phyloP scores from a whole-genome alignment of 192 early-diverging fungal genomes.

The Pilaira anomala region DNA sequence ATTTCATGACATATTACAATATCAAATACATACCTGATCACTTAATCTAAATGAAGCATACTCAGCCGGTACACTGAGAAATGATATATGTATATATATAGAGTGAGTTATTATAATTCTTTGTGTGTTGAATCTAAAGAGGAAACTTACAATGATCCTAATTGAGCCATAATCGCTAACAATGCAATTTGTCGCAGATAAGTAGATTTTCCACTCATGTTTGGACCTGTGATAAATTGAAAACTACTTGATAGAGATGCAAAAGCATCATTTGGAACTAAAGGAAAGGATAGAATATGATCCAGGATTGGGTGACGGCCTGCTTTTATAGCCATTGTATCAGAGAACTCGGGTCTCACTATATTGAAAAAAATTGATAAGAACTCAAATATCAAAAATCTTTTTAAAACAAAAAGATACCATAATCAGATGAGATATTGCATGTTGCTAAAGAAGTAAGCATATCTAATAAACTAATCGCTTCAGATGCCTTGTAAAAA shows the following conservation, averaged over 20 bases:
- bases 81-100: conserved; percentile 2
- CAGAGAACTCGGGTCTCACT: conserved; percentile 77
- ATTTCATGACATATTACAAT: conserved; percentile 16
- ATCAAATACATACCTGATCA: conserved; percentile 35
- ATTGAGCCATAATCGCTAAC: conserved; percentile 79
- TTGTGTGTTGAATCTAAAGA: too few species aligned
- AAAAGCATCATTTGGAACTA: conserved; percentile 76
- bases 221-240: conserved; percentile 85
- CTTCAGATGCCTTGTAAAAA: conserved; percentile 72
- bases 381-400: conserved; percentile 8
- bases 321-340: conserved; percentile 70
- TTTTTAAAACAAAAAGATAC: background rate
- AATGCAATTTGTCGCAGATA: conserved; percentile 81
- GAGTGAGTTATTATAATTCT: background rate
- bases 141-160: conserved; percentile 74
- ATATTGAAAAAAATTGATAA: conserved; percentile 2
- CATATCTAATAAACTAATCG: conserved; percentile 80
- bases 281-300: conserved; percentile 34
- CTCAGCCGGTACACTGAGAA: conserved; percentile 71
- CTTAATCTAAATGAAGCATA: conserved; percentile 71
- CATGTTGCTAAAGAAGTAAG: conserved; percentile 69
- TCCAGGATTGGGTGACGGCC: conserved; percentile 79
- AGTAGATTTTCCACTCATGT: conserved; percentile 91
- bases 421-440: conserved; percentile 41
- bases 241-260: conserved; percentile 47